Conservation (phyloP, 2,329 filamentous ascomycete species). For the Aphanoascus verrucosus region DNA sequence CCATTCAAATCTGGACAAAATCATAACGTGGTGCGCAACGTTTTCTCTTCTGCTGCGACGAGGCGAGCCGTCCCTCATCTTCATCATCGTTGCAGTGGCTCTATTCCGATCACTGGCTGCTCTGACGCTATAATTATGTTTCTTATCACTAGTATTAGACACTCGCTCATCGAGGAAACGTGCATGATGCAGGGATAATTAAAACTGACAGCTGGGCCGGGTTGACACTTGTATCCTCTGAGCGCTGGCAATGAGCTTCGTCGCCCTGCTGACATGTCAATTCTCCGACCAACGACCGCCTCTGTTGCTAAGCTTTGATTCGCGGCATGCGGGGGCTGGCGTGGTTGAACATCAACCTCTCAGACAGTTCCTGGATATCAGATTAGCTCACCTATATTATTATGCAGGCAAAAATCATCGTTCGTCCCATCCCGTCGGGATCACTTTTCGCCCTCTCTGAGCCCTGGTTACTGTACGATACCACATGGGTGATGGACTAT, state of each 20-base stretch:
- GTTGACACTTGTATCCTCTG: background rate
- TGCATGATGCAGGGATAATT: conserved; percentile 5
- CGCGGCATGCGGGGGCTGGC: background rate
- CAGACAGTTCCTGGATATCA: conserved; percentile 6
- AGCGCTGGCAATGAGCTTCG: background rate
- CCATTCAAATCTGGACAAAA: conserved; percentile 1
- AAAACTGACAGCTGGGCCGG: background rate
- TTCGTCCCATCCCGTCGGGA: conserved; percentile 10
- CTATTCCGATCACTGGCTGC: background rate
- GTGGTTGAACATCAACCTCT: conserved; percentile 10
- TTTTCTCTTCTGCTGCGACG: conserved; percentile 1
- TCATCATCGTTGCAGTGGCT: background rate
- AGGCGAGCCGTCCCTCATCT: background rate
- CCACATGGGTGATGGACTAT: conserved; percentile 1
- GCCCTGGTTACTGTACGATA: conserved; percentile 6
- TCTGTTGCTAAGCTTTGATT: conserved; percentile 2
- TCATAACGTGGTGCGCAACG: conserved; percentile 8
- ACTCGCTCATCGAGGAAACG: conserved; percentile 1
- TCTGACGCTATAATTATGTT: background rate
- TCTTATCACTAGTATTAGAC: background rate
- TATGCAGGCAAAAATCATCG: conserved; percentile 9
- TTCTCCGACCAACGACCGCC: conserved; percentile 4
- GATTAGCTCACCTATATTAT: conserved; percentile 11
- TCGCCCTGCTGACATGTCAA: conserved; percentile 10
- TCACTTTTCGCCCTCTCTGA: background rate